Evolutionary conservation across 495 filamentous ascomycete species (phyloP).

Genomic region (Lentithecium fluviatile): DNA sequence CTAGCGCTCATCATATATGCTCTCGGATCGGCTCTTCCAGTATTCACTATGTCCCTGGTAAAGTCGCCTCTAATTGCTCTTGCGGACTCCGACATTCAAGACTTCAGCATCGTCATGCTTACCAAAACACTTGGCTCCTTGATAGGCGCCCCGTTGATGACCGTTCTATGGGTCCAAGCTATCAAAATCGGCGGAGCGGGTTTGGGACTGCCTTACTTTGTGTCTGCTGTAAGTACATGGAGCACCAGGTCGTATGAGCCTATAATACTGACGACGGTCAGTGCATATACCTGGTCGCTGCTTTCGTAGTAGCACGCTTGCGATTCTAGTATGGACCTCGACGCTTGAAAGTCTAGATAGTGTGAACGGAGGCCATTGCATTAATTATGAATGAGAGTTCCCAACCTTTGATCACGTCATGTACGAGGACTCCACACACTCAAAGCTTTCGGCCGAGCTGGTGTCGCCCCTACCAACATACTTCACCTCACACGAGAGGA

Average conservation of each 20-base stretch:
- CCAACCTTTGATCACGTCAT: too few species aligned
- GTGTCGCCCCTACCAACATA: background rate
- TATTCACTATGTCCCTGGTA: conserved; percentile 36
- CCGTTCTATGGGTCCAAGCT: conserved; percentile 30
- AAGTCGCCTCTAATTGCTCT: conserved; percentile 31
- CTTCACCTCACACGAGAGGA: background rate
- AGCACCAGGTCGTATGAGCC: background rate
- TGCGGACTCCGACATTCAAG: conserved; percentile 25
- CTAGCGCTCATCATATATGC: conserved; percentile 34
- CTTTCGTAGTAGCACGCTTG: conserved; percentile 17
- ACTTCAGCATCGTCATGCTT: conserved; percentile 36
- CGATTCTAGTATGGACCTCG: too few species aligned
- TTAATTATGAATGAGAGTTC: too few species aligned
- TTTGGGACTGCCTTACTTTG: conserved; percentile 34
- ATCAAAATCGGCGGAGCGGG: conserved; percentile 27
- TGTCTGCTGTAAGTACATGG: conserved; percentile 29
- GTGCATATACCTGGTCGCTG: conserved; percentile 26
- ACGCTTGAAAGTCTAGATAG: conserved; percentile 20
- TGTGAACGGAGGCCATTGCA: too few species aligned
- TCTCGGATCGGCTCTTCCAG: conserved; percentile 33
- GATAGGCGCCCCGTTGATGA: conserved; percentile 35
- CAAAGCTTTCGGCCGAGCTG: background rate
- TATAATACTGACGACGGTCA: background rate
- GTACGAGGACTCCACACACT: conserved; percentile 6
- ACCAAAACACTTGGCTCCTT: conserved; percentile 30